phyloP scores from a whole-genome alignment of 2,329 filamentous ascomycete species.

The Saccharata proteae region DNA sequence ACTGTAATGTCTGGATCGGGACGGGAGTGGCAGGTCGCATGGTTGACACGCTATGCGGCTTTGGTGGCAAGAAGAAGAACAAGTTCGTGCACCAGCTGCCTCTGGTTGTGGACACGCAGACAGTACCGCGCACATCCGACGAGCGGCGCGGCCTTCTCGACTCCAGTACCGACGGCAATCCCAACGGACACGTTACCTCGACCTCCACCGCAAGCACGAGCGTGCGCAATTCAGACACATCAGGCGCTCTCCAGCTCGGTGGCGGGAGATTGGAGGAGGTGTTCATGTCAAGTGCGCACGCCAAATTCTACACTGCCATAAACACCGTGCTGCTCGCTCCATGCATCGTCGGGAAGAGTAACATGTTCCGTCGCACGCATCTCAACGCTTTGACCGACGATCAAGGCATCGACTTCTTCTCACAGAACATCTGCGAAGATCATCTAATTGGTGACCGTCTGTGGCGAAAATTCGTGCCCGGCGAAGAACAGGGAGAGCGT shows the following conservation, averaged over 20 bases:
- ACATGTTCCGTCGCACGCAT: conserved; percentile 93
- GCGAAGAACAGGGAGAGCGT: conserved; percentile 19
- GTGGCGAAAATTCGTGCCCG: conserved; percentile 54
- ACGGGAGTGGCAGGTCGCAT: conserved; percentile 70
- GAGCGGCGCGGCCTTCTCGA: conserved; percentile 12
- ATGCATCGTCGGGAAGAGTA: conserved; percentile 92
- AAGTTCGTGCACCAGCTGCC: conserved; percentile 96
- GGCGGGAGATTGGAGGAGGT: conserved; percentile 86
- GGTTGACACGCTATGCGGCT: conserved; percentile 76
- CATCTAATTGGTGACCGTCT: conserved; percentile 88
- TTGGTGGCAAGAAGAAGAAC: conserved; percentile 40
- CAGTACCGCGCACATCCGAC: conserved; percentile 15
- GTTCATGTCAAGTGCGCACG: conserved; percentile 87
- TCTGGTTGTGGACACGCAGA: conserved; percentile 61
- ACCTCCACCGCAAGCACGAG: conserved; percentile 15
- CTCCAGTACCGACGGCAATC: background rate
- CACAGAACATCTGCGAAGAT: conserved; percentile 93
- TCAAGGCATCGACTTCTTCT: conserved; percentile 83
- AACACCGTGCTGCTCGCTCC: conserved; percentile 85
- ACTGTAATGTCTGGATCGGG: conserved; percentile 92
- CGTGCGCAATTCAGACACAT: background rate
- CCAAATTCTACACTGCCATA: conserved; percentile 97
- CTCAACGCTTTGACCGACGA: conserved; percentile 58
- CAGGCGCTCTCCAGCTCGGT: conserved; percentile 16
- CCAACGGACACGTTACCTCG: conserved; percentile 6